Conservation (phyloP, 2,329 filamentous ascomycete genomes). For the Hymenoscyphus occultus region DNA sequence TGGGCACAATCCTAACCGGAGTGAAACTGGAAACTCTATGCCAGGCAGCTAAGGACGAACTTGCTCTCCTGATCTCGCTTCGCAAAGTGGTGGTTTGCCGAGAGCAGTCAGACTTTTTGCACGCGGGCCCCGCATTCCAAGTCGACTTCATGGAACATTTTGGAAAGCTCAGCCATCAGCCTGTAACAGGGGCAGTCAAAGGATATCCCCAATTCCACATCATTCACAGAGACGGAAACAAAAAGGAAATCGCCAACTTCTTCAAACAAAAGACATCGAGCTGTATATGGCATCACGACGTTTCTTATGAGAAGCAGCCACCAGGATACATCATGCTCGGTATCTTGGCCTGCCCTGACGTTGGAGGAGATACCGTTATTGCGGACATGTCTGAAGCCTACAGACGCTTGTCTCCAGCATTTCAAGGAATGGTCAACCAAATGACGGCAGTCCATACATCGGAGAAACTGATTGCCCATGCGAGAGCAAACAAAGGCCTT, state of each 20-base stretch:
- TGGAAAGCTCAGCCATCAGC: slow-evolving; percentile 65
- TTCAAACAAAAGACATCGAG: slow-evolving; percentile 62
- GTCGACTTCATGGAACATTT: slow-evolving; percentile 59
- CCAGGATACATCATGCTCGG: slow-evolving; percentile 64
- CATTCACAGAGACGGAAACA: slow-evolving; percentile 62
- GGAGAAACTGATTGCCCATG: slow-evolving; percentile 53
- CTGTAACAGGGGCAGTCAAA: slow-evolving; percentile 63
- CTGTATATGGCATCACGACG: slow-evolving; percentile 66
- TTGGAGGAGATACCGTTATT: slow-evolving; percentile 71
- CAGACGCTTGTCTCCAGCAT: slow-evolving; percentile 37
- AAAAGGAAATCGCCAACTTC: slow-evolving; percentile 58
- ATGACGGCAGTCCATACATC: slow-evolving; percentile 62
- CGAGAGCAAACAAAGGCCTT: slow-evolving; percentile 52
- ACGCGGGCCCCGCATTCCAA: slow-evolving; percentile 60
- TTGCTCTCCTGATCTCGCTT: slow-evolving; percentile 43
- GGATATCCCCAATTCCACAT: slow-evolving; percentile 60
- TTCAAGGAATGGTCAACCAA: slow-evolving; percentile 50
- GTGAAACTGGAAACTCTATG: slow-evolving; percentile 40
- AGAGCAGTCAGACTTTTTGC: slow-evolving; percentile 45
- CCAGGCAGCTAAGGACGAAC: slow-evolving; percentile 41
- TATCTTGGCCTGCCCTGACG: slow-evolving; percentile 48
- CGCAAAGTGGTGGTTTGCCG: slow-evolving; percentile 49
- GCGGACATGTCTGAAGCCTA: slow-evolving; percentile 68
- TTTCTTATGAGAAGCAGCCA: slow-evolving; percentile 68
- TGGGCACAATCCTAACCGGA: slow-evolving; percentile 42